Base-by-base conservation (phyloP, 176 grass and related monocot species). In the Eleusine coracana region DNA sequence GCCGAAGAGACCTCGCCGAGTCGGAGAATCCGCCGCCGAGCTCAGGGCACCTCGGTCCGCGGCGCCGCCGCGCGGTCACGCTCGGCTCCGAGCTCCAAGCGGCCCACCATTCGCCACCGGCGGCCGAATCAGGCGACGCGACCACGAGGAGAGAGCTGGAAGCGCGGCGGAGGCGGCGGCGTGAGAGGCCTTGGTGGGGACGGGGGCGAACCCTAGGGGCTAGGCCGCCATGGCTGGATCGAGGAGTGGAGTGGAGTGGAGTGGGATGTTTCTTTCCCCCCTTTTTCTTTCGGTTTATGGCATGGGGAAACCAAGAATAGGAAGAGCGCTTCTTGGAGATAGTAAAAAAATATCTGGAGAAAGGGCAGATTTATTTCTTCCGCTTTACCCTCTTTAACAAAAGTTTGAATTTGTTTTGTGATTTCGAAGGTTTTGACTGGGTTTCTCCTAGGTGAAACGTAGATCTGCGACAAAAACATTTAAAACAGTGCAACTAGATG, bases 181-280 rank as follows among this genome's bases (percentile, higher is more conserved):
- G 11, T 12, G 18, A 15, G 85, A 10, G 25, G 70, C 17, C 46
- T 67, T 50, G 51, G 78, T 10, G 66, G 16, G 76, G 45, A 29
- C 29, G 3, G 7, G 21, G 49, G 68, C 9, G 74, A 90, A 86
- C 80, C 88, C 84, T 90, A 86, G 79, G 37, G 31, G 9, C 81
- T 72, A 86, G 80, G 84, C 74, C 41, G 74, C 88, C 84, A 87
- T 90, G 69, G 61, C 84, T 82, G 80, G 88, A 90, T 86, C 84
- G 84, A 86, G 80, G 81, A 59, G 86, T 27, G 78, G 39, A 48
- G 83, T 29, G 29, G 41, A 20, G 77, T 68, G 64, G 66, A 11
- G 78, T 56, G 45, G 44, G 82, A 42, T 28, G 59, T 68, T 27
- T 67, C 75, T 82, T 71, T 65, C 62, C 40, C 12, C 2, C 40